phyloP scores from a whole-genome alignment of 1,139 yeast genomes.

The Candida sp. region DNA sequence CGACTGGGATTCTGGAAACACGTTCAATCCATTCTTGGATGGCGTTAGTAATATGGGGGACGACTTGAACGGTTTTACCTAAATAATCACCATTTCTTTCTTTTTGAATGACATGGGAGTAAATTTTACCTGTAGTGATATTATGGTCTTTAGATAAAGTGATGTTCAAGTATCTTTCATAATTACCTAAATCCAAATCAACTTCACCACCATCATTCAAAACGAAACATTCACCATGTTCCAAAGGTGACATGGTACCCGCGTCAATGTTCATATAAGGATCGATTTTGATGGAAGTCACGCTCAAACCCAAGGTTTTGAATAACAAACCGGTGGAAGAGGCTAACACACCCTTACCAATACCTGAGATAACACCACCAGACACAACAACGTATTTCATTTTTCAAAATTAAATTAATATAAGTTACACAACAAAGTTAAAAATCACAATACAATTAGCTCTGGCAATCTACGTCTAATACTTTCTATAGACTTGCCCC shows the following conservation, averaged over 20 bases:
- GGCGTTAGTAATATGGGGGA: slow-evolving; percentile 95
- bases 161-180: slow-evolving; percentile 92
- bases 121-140: slow-evolving; percentile 97
- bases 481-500: slow-evolving; percentile 33
- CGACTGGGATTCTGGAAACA: slow-evolving; percentile 90
- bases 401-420: slow-evolving; percentile 4
- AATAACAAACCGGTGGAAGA: slow-evolving; percentile 94
- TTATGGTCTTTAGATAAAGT: slow-evolving; percentile 93
- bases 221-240: slow-evolving; percentile 98
- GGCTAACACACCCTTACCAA: slow-evolving; percentile 97
- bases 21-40: slow-evolving; percentile 99
- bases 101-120: slow-evolving; percentile 87
- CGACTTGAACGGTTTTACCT: slow-evolving; percentile 99
- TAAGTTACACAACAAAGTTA: slow-evolving; percentile 6
- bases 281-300: slow-evolving; percentile 96
- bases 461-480: slow-evolving; percentile 6
- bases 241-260: slow-evolving; percentile 99
- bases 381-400: slow-evolving; percentile 99
- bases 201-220: slow-evolving; percentile 99
- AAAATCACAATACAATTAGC: slow-evolving; percentile 1
- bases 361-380: slow-evolving; percentile 98
- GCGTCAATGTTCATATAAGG: slow-evolving; percentile 99
- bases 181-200: slow-evolving; percentile 95
- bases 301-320: slow-evolving; percentile 92
- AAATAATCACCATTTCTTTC: slow-evolving; percentile 97